Evolutionary conservation across 2,329 filamentous ascomycete genomes (phyloP).

Genomic region (Aspergillus quadrilineatus): DNA sequence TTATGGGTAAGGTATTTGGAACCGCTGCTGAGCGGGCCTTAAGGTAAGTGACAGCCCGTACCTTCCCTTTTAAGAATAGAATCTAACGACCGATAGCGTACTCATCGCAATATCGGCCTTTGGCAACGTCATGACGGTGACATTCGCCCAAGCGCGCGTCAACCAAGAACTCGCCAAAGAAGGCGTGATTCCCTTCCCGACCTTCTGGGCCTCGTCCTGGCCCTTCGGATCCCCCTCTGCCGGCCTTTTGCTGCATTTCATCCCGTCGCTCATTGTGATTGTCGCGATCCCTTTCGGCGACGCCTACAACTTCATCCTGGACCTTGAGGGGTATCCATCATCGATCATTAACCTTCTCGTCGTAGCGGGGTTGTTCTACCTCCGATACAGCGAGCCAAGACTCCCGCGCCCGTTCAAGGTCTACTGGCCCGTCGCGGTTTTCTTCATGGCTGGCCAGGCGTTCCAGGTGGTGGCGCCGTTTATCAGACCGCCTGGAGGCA

Average conservation of each 20-base stretch:
- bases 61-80: no score
- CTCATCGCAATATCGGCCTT: slow-evolving; percentile 26
- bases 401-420: neutral
- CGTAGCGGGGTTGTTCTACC: neutral
- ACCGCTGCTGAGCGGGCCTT: neutral
- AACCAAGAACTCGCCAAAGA: slow-evolving; percentile 28
- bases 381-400: neutral
- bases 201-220: slow-evolving; percentile 24
- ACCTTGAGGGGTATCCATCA: slow-evolving; percentile 8
- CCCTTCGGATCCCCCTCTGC: slow-evolving; percentile 23
- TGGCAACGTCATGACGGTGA: slow-evolving; percentile 24
- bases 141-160: slow-evolving; percentile 19
- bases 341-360: slow-evolving; percentile 5
- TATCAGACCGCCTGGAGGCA: neutral
- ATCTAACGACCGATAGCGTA: no score
- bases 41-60: neutral
- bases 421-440: slow-evolving; percentile 1
- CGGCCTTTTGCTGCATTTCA: slow-evolving; percentile 19
- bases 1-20: slow-evolving; percentile 8
- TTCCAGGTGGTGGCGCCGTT: slow-evolving; percentile 10
- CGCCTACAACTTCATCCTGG: slow-evolving; percentile 26
- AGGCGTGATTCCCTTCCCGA: slow-evolving; percentile 25
- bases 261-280: slow-evolving; percentile 23
- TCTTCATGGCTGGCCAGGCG: slow-evolving; percentile 5
- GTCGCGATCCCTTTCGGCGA: slow-evolving; percentile 26